phyloP scores from a whole-genome alignment of 345 rosid genomes.

The Eucalyptus decipiens region DNA sequence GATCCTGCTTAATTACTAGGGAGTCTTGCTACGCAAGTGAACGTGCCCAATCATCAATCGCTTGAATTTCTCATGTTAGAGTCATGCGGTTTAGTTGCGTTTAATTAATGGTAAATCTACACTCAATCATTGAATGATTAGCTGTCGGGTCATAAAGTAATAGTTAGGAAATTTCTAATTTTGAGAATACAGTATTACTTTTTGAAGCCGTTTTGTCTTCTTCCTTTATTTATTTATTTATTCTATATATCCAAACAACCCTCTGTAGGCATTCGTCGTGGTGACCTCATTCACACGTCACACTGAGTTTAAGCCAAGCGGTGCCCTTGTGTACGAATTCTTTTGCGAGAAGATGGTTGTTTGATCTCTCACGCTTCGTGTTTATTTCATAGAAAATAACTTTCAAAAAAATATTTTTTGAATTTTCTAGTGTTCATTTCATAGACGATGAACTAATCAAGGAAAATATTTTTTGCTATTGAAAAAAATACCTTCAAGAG shows the following conservation, averaged over 20 bases:
- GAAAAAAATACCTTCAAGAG: no score
- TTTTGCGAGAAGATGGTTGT: neutral
- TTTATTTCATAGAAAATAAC: no score
- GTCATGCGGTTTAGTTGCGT: neutral
- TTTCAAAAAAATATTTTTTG: rapidly evolving
- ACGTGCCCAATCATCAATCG: neutral
- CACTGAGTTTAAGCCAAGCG: neutral
- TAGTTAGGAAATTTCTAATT: neutral
- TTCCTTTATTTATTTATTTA: neutral
- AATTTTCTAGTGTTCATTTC: rapidly evolving
- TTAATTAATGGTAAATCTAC: neutral
- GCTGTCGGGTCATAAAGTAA: neutral
- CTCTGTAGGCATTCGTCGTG: neutral
- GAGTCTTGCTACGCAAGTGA: neutral
- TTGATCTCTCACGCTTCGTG: neutral
- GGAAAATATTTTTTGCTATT: no score
- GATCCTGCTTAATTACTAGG: neutral
- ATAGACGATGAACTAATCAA: rapidly evolving
- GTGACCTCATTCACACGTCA: neutral
- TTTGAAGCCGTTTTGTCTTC: neutral
- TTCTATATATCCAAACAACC: neutral
- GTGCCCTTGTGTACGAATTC: neutral
- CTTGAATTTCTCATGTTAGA: neutral
- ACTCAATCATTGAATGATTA: neutral
- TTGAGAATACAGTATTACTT: neutral